A percentile compares a stretch with the other conserved stretches of the same genome.
Evolutionary conservation across 1,284 basidiomycete species (phyloP).

Genomic region (Microbotryomycetes sp.): DNA sequence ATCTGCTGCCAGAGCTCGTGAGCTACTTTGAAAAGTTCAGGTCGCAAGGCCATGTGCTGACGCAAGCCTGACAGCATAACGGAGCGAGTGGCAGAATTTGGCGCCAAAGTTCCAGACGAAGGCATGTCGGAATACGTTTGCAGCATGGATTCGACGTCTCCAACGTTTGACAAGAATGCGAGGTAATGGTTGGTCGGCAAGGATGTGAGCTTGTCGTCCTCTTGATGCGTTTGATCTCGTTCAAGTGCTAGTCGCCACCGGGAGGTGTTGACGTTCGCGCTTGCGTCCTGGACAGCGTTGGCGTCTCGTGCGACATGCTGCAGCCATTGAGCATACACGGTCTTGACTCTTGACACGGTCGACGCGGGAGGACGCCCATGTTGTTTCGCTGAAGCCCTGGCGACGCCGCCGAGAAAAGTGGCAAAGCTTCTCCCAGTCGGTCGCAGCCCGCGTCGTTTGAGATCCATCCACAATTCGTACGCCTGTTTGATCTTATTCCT

Average conservation of each 20-base stretch:
- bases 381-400: not conserved
- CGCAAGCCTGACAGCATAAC: slow-evolving; percentile 14
- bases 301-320: slow-evolving; percentile 8
- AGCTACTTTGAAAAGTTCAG: not conserved
- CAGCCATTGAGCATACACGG: slow-evolving; percentile 27
- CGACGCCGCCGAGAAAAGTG: slow-evolving; percentile 17
- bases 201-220: slow-evolving; percentile 7
- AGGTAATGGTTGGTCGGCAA: slow-evolving; percentile 28
- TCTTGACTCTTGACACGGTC: slow-evolving; percentile 13
- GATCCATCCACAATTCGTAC: slow-evolving; percentile 27
- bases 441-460: slow-evolving; percentile 30
- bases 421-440: slow-evolving; percentile 27
- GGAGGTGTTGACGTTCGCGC: too few species aligned
- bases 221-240: not conserved
- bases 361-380: not conserved
- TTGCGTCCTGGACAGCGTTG: not conserved
- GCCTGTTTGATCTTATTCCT: slow-evolving; percentile 5
- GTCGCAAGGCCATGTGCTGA: not conserved
- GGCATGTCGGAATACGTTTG: slow-evolving; percentile 21
- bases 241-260: too few species aligned
- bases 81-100: slow-evolving; percentile 15
- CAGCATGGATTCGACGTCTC: slow-evolving; percentile 3
- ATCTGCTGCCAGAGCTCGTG: not conserved
- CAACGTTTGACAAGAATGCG: slow-evolving; percentile 15
- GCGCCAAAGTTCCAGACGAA: not conserved